phyloP scores from a whole-genome alignment of 2,329 filamentous ascomycete genomes.

The Neurospora sp. region DNA sequence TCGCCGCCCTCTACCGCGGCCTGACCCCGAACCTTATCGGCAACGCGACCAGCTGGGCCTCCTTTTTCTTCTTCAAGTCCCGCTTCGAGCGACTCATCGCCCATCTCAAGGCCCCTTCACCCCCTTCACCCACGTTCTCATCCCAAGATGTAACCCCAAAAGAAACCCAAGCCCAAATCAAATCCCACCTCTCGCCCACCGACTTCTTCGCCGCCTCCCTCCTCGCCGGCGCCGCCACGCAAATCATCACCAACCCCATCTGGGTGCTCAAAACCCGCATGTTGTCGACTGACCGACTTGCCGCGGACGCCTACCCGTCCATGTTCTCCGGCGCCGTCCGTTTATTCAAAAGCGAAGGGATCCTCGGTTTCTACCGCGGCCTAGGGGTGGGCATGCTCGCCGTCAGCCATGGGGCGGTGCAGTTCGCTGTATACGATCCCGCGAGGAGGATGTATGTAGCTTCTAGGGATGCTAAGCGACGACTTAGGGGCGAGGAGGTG shows the following conservation, averaged over 20 bases:
- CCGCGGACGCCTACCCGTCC: constrained; percentile 69
- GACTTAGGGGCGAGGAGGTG: not conserved
- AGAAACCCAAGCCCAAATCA: not conserved
- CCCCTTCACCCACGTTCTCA: too few species aligned
- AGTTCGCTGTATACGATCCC: constrained; percentile 90
- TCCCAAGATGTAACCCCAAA: too few species aligned
- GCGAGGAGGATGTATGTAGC: constrained; percentile 47
- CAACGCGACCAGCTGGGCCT: constrained; percentile 80
- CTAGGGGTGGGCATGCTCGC: constrained; percentile 74
- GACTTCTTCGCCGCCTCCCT: constrained; percentile 78
- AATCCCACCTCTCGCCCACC: constrained; percentile 37
- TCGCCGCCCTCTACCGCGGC: constrained; percentile 75
- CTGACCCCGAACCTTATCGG: constrained; percentile 84
- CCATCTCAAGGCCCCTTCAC: constrained; percentile 18
- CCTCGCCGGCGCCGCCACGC: constrained; percentile 61
- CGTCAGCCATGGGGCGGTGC: constrained; percentile 84
- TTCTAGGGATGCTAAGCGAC: not conserved
- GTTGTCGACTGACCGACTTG: constrained; percentile 69
- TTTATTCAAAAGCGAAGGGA: constrained; percentile 62
- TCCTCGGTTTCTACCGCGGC: constrained; percentile 77
- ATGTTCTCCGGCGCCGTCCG: constrained; percentile 61
- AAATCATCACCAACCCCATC: constrained; percentile 82
- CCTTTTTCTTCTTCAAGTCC: constrained; percentile 77
- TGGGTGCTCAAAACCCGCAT: constrained; percentile 99
- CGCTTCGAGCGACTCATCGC: constrained; percentile 39